Conservation (phyloP, 768 basidiomycete genomes). For the Psilocybe cubensis region DNA sequence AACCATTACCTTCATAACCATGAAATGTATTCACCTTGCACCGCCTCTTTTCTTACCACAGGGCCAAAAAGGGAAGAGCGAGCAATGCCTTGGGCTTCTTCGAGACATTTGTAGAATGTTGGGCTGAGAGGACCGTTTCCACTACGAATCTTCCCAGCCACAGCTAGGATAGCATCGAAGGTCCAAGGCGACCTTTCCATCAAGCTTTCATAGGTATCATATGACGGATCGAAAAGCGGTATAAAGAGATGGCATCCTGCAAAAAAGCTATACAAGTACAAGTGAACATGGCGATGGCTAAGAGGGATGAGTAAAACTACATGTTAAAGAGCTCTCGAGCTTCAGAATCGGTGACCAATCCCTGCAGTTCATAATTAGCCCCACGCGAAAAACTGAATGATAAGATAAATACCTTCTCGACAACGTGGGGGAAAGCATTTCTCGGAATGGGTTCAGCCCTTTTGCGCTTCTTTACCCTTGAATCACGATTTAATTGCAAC, state of each 20-base stretch:
- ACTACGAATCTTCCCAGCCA: constrained; percentile 90
- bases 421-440: constrained; percentile 87
- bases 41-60: constrained; percentile 92
- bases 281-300: constrained; percentile 39
- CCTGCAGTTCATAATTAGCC: constrained; percentile 43
- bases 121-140: constrained; percentile 85
- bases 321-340: constrained; percentile 92
- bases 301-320: constrained; percentile 48
- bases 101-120: constrained; percentile 89
- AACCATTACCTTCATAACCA: constrained; percentile 17
- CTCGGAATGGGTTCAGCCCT: constrained; percentile 81
- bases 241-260: constrained; percentile 96
- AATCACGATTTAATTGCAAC: constrained; percentile 13
- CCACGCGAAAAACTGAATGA: constrained; percentile 7
- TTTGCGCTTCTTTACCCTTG: constrained; percentile 82
- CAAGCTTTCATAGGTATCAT: constrained; percentile 92
- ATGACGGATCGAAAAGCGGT: constrained; percentile 89
- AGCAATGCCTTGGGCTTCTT: constrained; percentile 96
- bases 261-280: constrained; percentile 78
- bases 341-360: constrained; percentile 83
- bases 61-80: constrained; percentile 93
- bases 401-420: constrained; percentile 67
- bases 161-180: constrained; percentile 90
- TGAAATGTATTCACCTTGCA: constrained; percentile 65
- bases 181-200: constrained; percentile 96